Percentiles rank a stretch among this genome's conserved stretches.
These are phyloP conservation scores for Fusarium mundagurra DNA, from an alignment of 2,329 filamentous ascomycete genomes.

Conservation along the genomic window DNA sequence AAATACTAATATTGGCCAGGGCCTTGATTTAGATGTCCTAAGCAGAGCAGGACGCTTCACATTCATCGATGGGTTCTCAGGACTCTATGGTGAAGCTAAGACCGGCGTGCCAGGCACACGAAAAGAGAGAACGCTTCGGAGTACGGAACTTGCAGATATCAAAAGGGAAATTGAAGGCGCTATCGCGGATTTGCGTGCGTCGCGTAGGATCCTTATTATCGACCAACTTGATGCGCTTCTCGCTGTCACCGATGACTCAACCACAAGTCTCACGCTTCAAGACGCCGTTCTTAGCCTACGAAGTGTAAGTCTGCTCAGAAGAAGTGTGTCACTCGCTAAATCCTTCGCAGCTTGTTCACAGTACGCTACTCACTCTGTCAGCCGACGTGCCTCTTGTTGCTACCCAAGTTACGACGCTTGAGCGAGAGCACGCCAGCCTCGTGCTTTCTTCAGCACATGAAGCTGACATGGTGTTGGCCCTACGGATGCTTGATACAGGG, in stretches of 20 bases:
- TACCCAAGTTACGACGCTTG: constrained; percentile 69
- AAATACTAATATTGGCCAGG: constrained; percentile 54
- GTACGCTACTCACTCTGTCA: constrained; percentile 73
- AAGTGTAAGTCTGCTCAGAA: constrained; percentile 62
- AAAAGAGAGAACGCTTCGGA: constrained; percentile 43
- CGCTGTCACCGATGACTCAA: constrained; percentile 62
- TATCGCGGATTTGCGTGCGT: constrained; percentile 47
- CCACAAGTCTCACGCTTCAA: constrained; percentile 58
- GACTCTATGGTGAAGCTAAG: constrained; percentile 56
- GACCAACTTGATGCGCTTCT: constrained; percentile 74
- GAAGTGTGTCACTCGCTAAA: neutral
- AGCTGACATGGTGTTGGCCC: constrained; percentile 75
- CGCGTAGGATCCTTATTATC: constrained; percentile 66
- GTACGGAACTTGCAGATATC: constrained; percentile 50
- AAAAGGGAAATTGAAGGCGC: constrained; percentile 52
- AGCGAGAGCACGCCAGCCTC: constrained; percentile 77
- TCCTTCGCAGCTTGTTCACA: constrained; percentile 64
- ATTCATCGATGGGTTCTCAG: constrained; percentile 79
- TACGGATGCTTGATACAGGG: constrained; percentile 84
- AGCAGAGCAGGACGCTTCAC: constrained; percentile 68
- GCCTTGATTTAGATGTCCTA: constrained; percentile 74
- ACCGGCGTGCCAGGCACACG: neutral
- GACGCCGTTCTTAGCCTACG: constrained; percentile 68
- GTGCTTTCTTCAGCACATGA: constrained; percentile 77
- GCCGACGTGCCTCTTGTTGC: constrained; percentile 78